Percentiles rank a stretch among this genome's conserved stretches.
These are phyloP conservation scores for Pythium sp. DNA, from an alignment of 352 stramenopile genomes.

Conservation along the genomic window DNA sequence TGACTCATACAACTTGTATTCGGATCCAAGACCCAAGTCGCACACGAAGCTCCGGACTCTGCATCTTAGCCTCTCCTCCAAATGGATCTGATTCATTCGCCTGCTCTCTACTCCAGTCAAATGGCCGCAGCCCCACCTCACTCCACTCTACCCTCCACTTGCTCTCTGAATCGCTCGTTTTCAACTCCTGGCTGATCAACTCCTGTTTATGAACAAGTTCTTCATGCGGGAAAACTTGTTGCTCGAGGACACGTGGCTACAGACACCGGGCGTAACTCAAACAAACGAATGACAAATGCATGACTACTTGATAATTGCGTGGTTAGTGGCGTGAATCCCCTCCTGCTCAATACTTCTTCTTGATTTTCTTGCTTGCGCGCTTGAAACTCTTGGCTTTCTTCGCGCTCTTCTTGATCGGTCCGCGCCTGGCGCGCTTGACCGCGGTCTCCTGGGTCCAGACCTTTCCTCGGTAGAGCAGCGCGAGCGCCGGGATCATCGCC, in stretches of 20 bases:
- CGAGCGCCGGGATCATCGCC: slow-evolving; percentile 3
- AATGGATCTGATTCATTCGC: too few species aligned
- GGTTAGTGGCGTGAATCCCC: too few species aligned
- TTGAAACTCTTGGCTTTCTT: slow-evolving; percentile 12
- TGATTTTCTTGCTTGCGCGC: slow-evolving; percentile 9
- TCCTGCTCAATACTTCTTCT: slow-evolving; percentile 3
- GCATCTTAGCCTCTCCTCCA: too few species aligned
- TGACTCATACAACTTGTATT: too few species aligned
- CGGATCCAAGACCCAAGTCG: too few species aligned
- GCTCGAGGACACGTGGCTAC: too few species aligned
- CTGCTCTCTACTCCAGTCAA: background rate
- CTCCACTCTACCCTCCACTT: too few species aligned
- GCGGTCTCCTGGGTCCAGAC: slow-evolving; percentile 18
- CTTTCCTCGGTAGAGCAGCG: slow-evolving; percentile 16
- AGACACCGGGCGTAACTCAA: background rate
- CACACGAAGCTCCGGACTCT: too few species aligned
- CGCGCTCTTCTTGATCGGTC: slow-evolving; percentile 8
- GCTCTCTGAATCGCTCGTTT: too few species aligned
- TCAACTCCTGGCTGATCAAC: too few species aligned
- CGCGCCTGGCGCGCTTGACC: slow-evolving; percentile 10
- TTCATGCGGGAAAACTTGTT: too few species aligned
- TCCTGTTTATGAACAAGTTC: too few species aligned
- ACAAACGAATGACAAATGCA: background rate
- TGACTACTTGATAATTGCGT: background rate
- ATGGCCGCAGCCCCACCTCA: background rate